Evolutionary conservation across 2,329 filamentous ascomycete genomes (phyloP).

Genomic region (Xylogone sp.): DNA sequence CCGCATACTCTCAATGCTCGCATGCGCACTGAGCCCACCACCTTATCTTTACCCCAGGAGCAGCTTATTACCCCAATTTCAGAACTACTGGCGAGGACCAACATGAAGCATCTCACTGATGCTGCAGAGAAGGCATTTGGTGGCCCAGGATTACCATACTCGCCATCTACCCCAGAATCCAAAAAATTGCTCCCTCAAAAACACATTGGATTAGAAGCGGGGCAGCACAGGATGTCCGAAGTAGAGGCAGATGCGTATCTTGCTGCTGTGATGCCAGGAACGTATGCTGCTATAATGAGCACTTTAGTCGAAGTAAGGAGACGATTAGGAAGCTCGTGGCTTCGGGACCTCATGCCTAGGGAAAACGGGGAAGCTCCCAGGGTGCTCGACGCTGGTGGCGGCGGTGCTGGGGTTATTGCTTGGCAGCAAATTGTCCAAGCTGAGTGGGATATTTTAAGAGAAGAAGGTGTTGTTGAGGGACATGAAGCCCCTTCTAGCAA

Average conservation of each 20-base stretch:
- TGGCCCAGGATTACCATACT: constrained; percentile 71
- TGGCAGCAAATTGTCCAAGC: constrained; percentile 76
- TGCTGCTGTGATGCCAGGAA: constrained; percentile 64
- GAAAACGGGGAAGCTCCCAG: constrained; percentile 52
- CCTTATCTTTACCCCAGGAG: constrained; percentile 69
- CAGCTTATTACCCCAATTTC: constrained; percentile 68
- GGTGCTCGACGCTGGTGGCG: constrained; percentile 71
- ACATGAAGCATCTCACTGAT: constrained; percentile 70
- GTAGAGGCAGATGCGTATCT: constrained; percentile 75
- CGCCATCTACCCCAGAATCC: constrained; percentile 62
- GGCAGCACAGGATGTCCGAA: constrained; percentile 63
- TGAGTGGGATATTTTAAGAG: constrained; percentile 71
- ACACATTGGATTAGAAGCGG: constrained; percentile 60
- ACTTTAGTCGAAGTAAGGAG: constrained; percentile 71
- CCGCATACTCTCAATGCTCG: constrained; percentile 70
- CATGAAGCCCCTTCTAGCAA: constrained; percentile 61
- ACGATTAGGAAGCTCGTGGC: constrained; percentile 67
- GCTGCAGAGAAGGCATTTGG: constrained; percentile 74
- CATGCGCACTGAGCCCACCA: constrained; percentile 69
- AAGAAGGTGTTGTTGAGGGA: constrained; percentile 40
- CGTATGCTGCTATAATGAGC: constrained; percentile 65
- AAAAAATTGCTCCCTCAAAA: constrained; percentile 57
- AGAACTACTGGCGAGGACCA: constrained; percentile 61
- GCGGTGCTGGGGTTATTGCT: constrained; percentile 68
- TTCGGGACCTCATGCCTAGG: constrained; percentile 58